Base-by-base conservation (phyloP, 495 filamentous ascomycete genomes). In the Bacidia gigantensis region DNA sequence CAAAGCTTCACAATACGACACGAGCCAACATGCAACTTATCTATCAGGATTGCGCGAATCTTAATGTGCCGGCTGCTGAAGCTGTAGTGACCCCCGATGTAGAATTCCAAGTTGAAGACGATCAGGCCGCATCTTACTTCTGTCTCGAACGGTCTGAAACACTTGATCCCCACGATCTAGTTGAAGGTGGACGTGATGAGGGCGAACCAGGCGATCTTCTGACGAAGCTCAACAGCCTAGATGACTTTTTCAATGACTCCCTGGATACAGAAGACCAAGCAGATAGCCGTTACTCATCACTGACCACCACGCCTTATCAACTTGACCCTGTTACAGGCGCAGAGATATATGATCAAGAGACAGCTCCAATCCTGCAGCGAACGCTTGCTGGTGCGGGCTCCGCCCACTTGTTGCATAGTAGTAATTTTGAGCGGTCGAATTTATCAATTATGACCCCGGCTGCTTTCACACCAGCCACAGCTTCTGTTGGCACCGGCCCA, bases 11-110 rank as follows among this genome's bases (percentile, higher is more conserved):
- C 2, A 79, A 78, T 45, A 79, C 78, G 39, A 96, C 90, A 11
- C 75, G 89, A 32, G 76, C 81, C 51, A 97, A 97, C 61, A 89
- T 97, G n/a, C 89, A 96, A 58, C 87, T 89, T 0, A 89, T 92
- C 2, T 95, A 95, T 65, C 92, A 95, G 64, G 94, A 87, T 48
- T 95, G 90, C 55, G 67, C 76, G 0, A 73, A 79, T 46, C 75
- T 78, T 22, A 83, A 86, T 50, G 69, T 71, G 45, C 66, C 72
- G 56, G 72, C 77, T 46, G 65, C 66, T 12, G 72, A 77, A 45
- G 72, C 82, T n/a, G 73, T 74, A 1, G 75, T 81, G 49, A 88
- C 87, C 0, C 83, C 89, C 12, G 87, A 92, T 49, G 82, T 99
- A 17, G 87, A 92, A 58, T 96, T 99, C 70, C 84, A 89, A 51